These are phyloP conservation scores for Asterophora parasitica DNA, from an alignment of 768 basidiomycete species.

Conservation along the genomic window DNA sequence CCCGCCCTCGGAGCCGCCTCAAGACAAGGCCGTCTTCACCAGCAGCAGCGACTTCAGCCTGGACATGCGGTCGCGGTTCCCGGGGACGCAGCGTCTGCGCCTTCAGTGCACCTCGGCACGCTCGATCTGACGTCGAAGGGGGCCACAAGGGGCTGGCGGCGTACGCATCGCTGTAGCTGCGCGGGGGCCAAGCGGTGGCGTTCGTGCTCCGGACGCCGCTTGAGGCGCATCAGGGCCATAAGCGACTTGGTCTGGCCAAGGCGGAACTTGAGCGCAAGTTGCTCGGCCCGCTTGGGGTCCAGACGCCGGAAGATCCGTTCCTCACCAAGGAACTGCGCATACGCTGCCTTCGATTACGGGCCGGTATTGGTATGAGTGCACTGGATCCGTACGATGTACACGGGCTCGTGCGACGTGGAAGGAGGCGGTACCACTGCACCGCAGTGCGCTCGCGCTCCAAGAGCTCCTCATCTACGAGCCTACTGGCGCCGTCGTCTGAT, in stretches of 20 bases:
- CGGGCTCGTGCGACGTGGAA: slow-evolving; percentile 58
- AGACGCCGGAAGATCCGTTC: slow-evolving; percentile 59
- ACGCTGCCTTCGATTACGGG: slow-evolving; percentile 65
- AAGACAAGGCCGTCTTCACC: slow-evolving; percentile 58
- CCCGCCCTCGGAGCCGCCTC: slow-evolving; percentile 10
- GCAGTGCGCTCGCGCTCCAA: slow-evolving; percentile 78
- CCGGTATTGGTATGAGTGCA: slow-evolving; percentile 77
- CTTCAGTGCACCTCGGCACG: slow-evolving; percentile 51
- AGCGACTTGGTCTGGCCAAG: too few relatives aligned
- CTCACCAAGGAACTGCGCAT: slow-evolving; percentile 63
- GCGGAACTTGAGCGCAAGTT: background rate
- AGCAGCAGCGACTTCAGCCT: slow-evolving; percentile 51
- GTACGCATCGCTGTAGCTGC: slow-evolving; percentile 52
- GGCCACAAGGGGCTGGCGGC: slow-evolving; percentile 74
- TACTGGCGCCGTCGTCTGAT: slow-evolving; percentile 75
- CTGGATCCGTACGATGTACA: slow-evolving; percentile 76
- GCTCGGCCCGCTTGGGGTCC: slow-evolving; percentile 21
- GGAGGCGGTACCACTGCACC: slow-evolving; percentile 70
- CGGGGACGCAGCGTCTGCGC: slow-evolving; percentile 24
- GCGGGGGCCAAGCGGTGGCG: slow-evolving; percentile 87
- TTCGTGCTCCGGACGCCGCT: slow-evolving; percentile 79
- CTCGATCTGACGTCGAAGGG: slow-evolving; percentile 66
- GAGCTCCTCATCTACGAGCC: slow-evolving; percentile 93
- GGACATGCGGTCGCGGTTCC: slow-evolving; percentile 64
- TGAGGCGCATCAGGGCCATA: background rate